phyloP scores from a whole-genome alignment of 75 land plant species.

The Picea sitchensis region DNA sequence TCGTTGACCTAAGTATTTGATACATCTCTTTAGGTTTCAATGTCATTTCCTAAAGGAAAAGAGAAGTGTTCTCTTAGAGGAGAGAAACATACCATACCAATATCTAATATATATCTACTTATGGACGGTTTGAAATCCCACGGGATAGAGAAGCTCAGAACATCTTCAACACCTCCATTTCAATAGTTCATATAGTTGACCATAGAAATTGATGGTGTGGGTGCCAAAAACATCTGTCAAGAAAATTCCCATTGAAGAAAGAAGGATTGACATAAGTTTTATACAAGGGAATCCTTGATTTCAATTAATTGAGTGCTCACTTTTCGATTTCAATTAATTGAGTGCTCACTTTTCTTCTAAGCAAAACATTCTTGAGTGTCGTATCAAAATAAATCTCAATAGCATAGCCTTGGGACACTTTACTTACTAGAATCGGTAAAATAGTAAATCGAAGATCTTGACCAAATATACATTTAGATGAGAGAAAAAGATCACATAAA shows the following conservation, averaged over 20 bases:
- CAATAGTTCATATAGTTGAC: constrained; percentile 54
- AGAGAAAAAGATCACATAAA: no score
- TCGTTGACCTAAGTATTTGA: no score
- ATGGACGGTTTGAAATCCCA: constrained; percentile 70
- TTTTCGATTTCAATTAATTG: no score
- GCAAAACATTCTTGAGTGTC: constrained; percentile 80
- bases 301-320: no score
- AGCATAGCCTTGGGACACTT: constrained; percentile 39
- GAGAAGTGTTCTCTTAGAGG: constrained; percentile 69
- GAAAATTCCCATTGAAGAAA: constrained; percentile 54
- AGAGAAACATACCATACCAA: constrained; percentile 69
- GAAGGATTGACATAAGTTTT: constrained; percentile 49
- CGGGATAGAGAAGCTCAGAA: constrained; percentile 48
- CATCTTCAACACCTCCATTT: constrained; percentile 60
- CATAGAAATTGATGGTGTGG: constrained; percentile 54
- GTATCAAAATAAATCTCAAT: constrained; percentile 89
- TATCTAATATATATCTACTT: constrained; percentile 59
- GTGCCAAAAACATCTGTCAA: constrained; percentile 48
- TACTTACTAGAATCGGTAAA: not conserved
- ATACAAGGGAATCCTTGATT: constrained; percentile 68
- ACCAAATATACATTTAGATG: no score
- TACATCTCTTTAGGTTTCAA: constrained; percentile 25
- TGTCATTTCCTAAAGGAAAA: constrained; percentile 47
- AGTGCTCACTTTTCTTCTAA: constrained; percentile 82
- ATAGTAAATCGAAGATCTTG: no score